Percentiles rank a stretch among this genome's conserved stretches.
Conservation (phyloP, 352 stramenopile genomes). For the Achlya hypogyna region DNA sequence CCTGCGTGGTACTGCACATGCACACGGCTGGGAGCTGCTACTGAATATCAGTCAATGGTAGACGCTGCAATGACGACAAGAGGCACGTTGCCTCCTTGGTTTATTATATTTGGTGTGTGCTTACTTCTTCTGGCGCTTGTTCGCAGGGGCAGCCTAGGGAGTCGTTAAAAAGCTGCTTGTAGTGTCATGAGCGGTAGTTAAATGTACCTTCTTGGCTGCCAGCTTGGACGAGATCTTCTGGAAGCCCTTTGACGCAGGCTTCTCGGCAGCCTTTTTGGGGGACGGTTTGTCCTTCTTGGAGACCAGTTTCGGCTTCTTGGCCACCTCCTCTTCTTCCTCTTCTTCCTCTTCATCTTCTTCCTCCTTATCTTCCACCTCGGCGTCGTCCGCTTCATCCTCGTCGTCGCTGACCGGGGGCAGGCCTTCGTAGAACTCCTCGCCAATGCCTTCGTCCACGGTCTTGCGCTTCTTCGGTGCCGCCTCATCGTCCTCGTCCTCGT, state of each 20-base stretch:
- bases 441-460: slow-evolving; percentile 24
- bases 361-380: slow-evolving; percentile 23
- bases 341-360: slow-evolving; percentile 22
- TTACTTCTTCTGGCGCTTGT: not conserved
- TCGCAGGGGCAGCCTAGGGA: not conserved
- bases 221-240: slow-evolving; percentile 2
- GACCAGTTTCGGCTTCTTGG: slow-evolving; percentile 22
- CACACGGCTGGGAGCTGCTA: no score
- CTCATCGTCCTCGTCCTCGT: slow-evolving; percentile 38
- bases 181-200: not conserved
- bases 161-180: not conserved
- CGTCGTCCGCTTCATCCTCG: slow-evolving; percentile 31
- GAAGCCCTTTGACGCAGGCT: slow-evolving; percentile 8
- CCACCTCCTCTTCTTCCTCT: slow-evolving; percentile 17
- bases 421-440: slow-evolving; percentile 34
- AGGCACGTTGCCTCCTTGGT: not conserved
- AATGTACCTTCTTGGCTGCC: not conserved
- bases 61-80: no score
- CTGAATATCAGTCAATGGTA: no score
- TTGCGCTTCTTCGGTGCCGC: slow-evolving; percentile 31
- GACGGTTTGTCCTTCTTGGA: slow-evolving; percentile 18
- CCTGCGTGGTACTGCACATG: no score
- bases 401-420: slow-evolving; percentile 29
- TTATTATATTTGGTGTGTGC: not conserved
- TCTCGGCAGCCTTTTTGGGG: not conserved